Conservation (phyloP, 768 basidiomycete genomes). For the Tricholoma flavovirens region DNA sequence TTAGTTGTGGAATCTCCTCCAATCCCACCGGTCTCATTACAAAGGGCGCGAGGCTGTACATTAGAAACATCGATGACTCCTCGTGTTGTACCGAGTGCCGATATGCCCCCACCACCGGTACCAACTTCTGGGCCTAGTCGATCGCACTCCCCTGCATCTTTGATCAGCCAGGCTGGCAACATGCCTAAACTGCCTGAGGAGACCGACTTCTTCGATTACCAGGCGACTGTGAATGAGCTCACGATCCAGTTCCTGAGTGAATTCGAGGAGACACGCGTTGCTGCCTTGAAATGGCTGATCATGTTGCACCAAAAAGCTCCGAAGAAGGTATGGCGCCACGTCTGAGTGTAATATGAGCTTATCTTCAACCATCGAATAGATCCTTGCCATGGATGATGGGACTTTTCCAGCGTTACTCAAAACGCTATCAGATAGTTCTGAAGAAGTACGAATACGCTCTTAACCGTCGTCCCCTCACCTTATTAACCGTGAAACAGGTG, state of each 20-base stretch:
- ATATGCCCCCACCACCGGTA: constrained; percentile 22
- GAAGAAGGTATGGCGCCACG: constrained; percentile 58
- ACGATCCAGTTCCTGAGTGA: constrained; percentile 94
- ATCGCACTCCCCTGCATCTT: constrained; percentile 58
- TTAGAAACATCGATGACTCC: constrained; percentile 36
- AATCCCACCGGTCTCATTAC: constrained; percentile 14
- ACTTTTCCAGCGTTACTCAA: constrained; percentile 95
- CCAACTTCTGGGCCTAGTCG: constrained; percentile 37
- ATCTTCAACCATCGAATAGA: constrained; percentile 40
- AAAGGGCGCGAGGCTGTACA: constrained; percentile 23
- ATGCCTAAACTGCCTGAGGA: constrained; percentile 38
- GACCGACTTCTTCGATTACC: constrained; percentile 82
- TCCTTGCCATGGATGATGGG: constrained; percentile 92
- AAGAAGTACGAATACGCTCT: constrained; percentile 54
- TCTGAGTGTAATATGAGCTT: not conserved
- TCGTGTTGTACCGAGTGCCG: constrained; percentile 26
- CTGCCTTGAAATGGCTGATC: constrained; percentile 94
- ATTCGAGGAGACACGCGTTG: constrained; percentile 93
- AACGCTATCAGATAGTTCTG: constrained; percentile 92
- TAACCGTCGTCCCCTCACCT: not conserved
- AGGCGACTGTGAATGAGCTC: constrained; percentile 85
- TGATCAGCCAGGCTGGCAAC: constrained; percentile 34
- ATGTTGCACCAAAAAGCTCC: constrained; percentile 99
- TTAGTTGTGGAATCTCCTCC: constrained; percentile 25
- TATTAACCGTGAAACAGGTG: constrained; percentile 44